Base-by-base conservation (phyloP, 2,329 filamentous ascomycete genomes). In the Aspergillus vadensis region DNA sequence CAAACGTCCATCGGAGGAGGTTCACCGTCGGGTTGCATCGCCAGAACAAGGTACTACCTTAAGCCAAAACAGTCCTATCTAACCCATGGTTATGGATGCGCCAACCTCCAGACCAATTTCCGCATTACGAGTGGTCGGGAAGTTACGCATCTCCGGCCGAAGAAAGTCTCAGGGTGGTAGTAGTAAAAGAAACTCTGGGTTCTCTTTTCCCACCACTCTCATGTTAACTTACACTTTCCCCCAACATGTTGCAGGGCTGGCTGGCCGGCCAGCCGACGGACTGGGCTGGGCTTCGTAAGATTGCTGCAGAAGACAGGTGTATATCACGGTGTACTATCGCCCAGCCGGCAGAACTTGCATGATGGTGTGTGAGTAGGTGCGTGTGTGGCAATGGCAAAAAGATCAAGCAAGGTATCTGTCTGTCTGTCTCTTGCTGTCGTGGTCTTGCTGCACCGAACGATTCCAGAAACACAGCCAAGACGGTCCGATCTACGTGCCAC, bases 381-480 rank as follows among this genome's bases (percentile, higher is more conserved):
- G 30, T 15, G 47, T 30, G 55, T 63, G 54, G 58, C 61, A 63
- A 58, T 61, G 38, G 36, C n/a, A 58, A 41, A 51, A 15, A n/a
- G 25, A 10, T 32, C 47, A 30, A 50, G 36, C 38, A 47, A 59
- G 50, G 50, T 15, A 27, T n/a, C 32, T 27, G 25, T 27, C 25
- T 23, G 25, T 27, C 25, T 27, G 32, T 36, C 12, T 36, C 30
- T 43, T 53, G 25, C 44, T 19, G 53, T 58, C 52, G 51, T 55
- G 50, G 41, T 55, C 32, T 63, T 75, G 73, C 65, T 75, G 73
- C 73, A 73, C 58, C 70, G 72, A 74, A 75, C 64, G 32, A 48
- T 75, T 75, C 73, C 70, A 74, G 73, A 75, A 75, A 75, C 43
- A 55, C 47, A 27, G 62, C 63, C 62, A 66, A 65, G 61, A 55